Conservation (phyloP, 1,284 basidiomycete species). For the Cryptococcus sp. region DNA sequence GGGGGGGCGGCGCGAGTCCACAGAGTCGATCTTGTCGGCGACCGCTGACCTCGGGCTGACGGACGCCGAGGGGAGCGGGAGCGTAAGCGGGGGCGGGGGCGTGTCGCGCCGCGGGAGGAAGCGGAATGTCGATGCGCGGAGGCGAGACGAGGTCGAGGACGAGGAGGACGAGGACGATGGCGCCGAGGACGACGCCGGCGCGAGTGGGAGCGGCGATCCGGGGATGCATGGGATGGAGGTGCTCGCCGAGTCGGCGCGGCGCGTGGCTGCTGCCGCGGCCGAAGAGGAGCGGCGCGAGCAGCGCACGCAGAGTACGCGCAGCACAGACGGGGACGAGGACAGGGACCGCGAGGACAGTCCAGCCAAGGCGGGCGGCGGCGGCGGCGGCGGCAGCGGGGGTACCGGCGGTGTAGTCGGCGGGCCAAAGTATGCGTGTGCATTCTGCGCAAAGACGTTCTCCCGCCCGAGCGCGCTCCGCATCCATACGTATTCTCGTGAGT, state of each 20-base stretch:
- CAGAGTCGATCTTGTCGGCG: constrained; percentile 21
- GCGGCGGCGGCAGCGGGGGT: constrained; percentile 5
- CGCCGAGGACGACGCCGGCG: constrained; percentile 19
- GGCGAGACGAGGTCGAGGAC: constrained; percentile 1
- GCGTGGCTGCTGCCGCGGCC: constrained; percentile 30
- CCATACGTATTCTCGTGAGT: constrained; percentile 48
- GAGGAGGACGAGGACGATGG: constrained; percentile 20
- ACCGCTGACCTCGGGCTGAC: constrained; percentile 6
- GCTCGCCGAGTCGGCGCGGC: constrained; percentile 35
- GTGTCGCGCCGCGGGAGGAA: constrained; percentile 14
- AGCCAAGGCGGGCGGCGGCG: constrained; percentile 9
- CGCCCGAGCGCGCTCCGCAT: constrained; percentile 44
- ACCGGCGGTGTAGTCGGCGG: constrained; percentile 34
- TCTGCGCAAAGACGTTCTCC: constrained; percentile 45
- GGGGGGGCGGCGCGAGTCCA: constrained; percentile 28
- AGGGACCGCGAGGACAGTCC: constrained; percentile 10
- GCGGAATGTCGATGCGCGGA: constrained; percentile 1
- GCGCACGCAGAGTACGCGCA: constrained; percentile 6
- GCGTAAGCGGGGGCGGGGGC: background rate
- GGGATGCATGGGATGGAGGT: constrained; percentile 45
- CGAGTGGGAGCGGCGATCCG: constrained; percentile 21
- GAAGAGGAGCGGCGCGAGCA: constrained; percentile 23
- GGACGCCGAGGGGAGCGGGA: constrained; percentile 18
- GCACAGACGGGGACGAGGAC: constrained; percentile 12
- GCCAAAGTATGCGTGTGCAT: constrained; percentile 45